phyloP scores from a whole-genome alignment of 257 asterid species.

The Paulownia fortunei region DNA sequence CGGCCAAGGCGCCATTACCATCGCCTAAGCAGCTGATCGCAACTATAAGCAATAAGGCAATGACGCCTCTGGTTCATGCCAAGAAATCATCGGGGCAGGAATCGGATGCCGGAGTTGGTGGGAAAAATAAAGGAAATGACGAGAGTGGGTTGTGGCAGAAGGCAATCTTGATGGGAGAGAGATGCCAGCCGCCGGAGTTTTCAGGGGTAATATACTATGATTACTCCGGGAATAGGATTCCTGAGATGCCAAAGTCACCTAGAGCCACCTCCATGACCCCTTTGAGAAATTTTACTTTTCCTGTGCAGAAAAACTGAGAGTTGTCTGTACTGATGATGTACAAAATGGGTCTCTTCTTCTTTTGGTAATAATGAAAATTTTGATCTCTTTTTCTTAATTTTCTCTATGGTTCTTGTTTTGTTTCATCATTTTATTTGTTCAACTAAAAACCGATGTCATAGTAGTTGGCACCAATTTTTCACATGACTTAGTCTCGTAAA shows the following conservation, averaged over 20 bases:
- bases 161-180: slow-evolving; percentile 84
- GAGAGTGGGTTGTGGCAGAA: slow-evolving; percentile 84
- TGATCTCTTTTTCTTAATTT: not conserved
- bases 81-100: slow-evolving; percentile 24
- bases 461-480: not conserved
- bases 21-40: slow-evolving; percentile 46
- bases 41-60: slow-evolving; percentile 41
- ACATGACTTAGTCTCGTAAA: not conserved
- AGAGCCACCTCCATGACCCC: slow-evolving; percentile 49
- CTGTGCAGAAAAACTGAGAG: slow-evolving; percentile 23
- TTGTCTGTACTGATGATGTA: slow-evolving; percentile 10
- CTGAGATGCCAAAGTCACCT: slow-evolving; percentile 88
- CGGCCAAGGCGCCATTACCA: slow-evolving; percentile 36
- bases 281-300: slow-evolving; percentile 41
- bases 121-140: not conserved
- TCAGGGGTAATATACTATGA: slow-evolving; percentile 79
- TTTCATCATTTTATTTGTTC: not conserved
- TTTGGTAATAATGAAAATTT: slow-evolving; percentile 12
- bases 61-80: slow-evolving; percentile 32
- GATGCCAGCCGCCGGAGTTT: slow-evolving; percentile 84
- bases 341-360: not conserved
- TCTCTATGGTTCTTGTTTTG: not conserved
- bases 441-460: not conserved
- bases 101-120: not conserved
- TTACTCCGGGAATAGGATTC: slow-evolving; percentile 63